Base-by-base conservation (phyloP, 2,329 filamentous ascomycete genomes). In the Orbilia oligospora region DNA sequence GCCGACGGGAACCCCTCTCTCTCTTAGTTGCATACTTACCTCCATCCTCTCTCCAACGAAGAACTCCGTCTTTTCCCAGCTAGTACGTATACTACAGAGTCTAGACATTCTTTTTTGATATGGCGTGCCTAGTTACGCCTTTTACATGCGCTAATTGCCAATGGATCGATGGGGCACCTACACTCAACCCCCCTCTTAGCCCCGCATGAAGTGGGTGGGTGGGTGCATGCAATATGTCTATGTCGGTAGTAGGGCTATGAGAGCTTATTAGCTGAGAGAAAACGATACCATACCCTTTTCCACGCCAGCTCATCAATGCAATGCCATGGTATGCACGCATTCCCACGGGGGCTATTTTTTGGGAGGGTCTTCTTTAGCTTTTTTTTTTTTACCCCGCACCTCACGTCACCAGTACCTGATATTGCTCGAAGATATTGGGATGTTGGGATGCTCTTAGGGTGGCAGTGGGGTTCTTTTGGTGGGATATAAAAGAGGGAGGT, bases 301-400 rank as follows among this genome's bases (percentile, higher is more conserved):
- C 56, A 67, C 61, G 70, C 70, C 70, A 73, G 70, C 70, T 67
- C 70, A 73, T 73, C 70, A 73, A 30, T 73, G 61, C 69, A 72
- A 55, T n/a, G n/a, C n/a, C n/a, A 30, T 30, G 27, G 27, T 30
- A 30, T 48, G 41, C 61, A 27, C 44, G 49, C 30, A 27, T 55
- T 72, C 48, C 56, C 48, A 56, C 20, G 56, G 44, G 30, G 44
- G 30, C 22, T 41, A 22, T 70, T 70, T n/a, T 41, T 24, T 55
- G n/a, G 53, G 36, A 38, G 53, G 27, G 38, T n/a, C 44, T n/a
- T n/a, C 44, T 6, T 46, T 46, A 18, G 44, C n/a, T n/a, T n/a
- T n/a, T n/a, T n/a, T 18, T 20, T 16, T 14, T 33, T 73, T 73
- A 73, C 70, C 70, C 70, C 70, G 70, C 70, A 73, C 70, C 70